phyloP scores from a whole-genome alignment of 352 stramenopile genomes.

The Poterioochromonas sp. region DNA sequence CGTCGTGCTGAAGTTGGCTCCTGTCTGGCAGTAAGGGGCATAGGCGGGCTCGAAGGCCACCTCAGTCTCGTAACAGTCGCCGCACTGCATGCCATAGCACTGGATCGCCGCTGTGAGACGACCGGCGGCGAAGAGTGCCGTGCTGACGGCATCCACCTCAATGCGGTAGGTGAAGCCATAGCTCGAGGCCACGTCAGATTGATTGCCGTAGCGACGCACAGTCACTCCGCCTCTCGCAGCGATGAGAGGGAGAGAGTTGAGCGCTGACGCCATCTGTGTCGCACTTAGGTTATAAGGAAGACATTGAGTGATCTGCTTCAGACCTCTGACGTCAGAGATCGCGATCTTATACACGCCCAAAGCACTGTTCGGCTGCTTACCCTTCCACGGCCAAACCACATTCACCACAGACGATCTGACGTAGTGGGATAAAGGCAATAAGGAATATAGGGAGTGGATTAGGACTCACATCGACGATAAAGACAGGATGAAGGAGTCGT shows the following conservation, averaged over 20 bases:
- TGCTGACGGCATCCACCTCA: neutral
- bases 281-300: constrained; percentile 16
- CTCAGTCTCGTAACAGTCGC: neutral
- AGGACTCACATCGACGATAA: neutral
- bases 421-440: neutral
- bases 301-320: neutral
- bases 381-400: neutral
- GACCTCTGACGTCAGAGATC: neutral
- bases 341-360: neutral
- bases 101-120: neutral
- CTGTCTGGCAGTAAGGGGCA: neutral
- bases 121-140: neutral
- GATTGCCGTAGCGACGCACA: neutral
- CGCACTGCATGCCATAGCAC: neutral
- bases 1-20: neutral
- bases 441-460: neutral
- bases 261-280: neutral
- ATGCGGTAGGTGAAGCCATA: constrained; percentile 18
- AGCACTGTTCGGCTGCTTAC: neutral
- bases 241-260: neutral
- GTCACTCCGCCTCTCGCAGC: neutral
- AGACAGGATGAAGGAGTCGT: neutral
- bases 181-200: neutral
- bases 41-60: neutral
- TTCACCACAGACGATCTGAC: neutral